Base-by-base conservation (phyloP, 768 basidiomycete species). In the Tubosaeta sp. region DNA sequence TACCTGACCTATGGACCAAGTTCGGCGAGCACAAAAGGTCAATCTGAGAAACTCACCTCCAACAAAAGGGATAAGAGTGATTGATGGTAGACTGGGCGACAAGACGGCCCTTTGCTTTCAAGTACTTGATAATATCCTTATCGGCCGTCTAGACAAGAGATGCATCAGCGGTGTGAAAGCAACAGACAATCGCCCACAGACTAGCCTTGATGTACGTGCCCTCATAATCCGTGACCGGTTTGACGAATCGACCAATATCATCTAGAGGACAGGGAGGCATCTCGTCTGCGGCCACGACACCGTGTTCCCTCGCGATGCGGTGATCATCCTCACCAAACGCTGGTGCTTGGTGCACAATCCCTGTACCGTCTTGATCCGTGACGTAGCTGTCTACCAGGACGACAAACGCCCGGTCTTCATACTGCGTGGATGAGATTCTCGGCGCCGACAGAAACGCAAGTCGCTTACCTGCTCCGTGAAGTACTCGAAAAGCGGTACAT, bases 261-360 rank as follows among this genome's bases (percentile, higher is more conserved):
- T 98, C 91, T 49, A 99, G 79, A 35, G 96, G 96, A 66, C 94
- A 96, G 0, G 96, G 96, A 0, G 96, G 94, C 80, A 94, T 84
- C 68, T 97, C 94, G 40, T 95, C 94, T 1, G 80, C 75, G 22
- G 76, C 76, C n/a, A 98, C 67, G 46, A 97, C 81, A 18, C 87
- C 90, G 61, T 95, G 80, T 4, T 83, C 82, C 53, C 95, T 78
- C 24, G 90, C 87, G 60, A 99, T 82, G 47, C 96, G 89, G 69
- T 97, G 91, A 79, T 99, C 96, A 61, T 99, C 96, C 67, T 98
- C 95, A 74, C 96, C 96, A 63, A 96, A 98, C 0, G 88, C 94
- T 3, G 96, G 96, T 2, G 96, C 93, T 72, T 99, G 96, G 68
- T 99, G 96, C 27, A 99, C 96, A 62, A 98, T 94, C 61, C 96